Base-by-base conservation (phyloP, 345 rosid genomes). In the Cardamine chenopodiifolia region DNA sequence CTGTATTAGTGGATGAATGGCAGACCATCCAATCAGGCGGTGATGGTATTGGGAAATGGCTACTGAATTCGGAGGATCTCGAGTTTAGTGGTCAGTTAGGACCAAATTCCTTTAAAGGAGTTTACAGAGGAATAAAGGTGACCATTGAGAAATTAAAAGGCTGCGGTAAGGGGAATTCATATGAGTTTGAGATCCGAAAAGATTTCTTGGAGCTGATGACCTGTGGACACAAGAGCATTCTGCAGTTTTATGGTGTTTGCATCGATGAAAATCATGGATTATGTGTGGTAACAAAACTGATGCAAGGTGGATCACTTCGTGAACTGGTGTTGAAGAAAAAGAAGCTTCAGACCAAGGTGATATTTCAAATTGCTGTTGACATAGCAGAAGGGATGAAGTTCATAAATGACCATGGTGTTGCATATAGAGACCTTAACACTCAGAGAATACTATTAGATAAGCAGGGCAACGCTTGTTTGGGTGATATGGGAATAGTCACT, bases 61-160 rank as follows among this genome's bases (percentile, higher is more conserved):
- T 95, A 29, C 71, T 92, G 83, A 88, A 77, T 80, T 77, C 92
- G 2, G 99, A 95, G 66, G 69, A 78, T 85, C 84, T 92, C 1
- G 97, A 95, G 59, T 89, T 95, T 65, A 12, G 79, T 60, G 90
- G 88, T 80, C 97, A 86, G 80, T 77, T 81, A 40, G 97, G 94
- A 55, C 80, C 87, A 4, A 79, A 71, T 81, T 83, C 86, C 0
- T 95, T 85, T 25, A 89, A 90, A 80, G 97, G 99, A 20, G 78
- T 82, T 66, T 88, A 85, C 81, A 86, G 72, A 86, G 97, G 97
- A 1, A 88, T 81, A 71, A 83, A 71, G 54, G 96, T 95, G 44
- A 90, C 85, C 58, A 90, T 92, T n/a, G 97, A 95, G 84, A 95
- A 88, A 86, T 88, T 95, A 71, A 90, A 92, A 86, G 99, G 96